A percentile compares a stretch with the other conserved stretches of the same genome.
These are phyloP conservation scores for Russula sp. DNA, from an alignment of 768 basidiomycete genomes.

Conservation along the genomic window DNA sequence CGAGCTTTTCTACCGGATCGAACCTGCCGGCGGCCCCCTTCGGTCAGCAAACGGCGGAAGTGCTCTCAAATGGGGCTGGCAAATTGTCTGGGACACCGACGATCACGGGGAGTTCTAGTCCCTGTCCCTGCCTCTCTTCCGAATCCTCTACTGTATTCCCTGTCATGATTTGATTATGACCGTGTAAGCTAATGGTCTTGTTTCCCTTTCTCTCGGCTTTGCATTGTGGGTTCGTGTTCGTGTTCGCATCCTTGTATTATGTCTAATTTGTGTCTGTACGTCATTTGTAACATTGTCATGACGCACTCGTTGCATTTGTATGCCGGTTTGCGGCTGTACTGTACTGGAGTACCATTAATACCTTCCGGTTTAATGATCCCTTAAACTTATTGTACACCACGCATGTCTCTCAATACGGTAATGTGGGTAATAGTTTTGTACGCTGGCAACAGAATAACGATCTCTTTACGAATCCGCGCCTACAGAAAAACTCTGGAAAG, in stretches of 20 bases:
- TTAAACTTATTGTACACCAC: conserved; percentile 10
- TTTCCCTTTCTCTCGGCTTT: conserved; percentile 7
- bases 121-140: not conserved
- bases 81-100: conserved; percentile 26
- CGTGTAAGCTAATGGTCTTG: not conserved
- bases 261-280: conserved; percentile 13
- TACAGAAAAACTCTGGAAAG: not conserved
- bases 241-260: conserved; percentile 11
- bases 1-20: conserved; percentile 25
- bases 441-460: conserved; percentile 3
- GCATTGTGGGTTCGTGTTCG: not conserved
- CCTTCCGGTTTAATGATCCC: conserved; percentile 11
- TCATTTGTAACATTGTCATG: conserved; percentile 17
- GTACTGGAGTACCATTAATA: conserved; percentile 6
- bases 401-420: conserved; percentile 2
- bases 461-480: conserved; percentile 6
- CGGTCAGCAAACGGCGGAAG: conserved; percentile 18
- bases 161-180: not conserved
- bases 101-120: conserved; percentile 8
- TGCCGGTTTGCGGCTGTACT: conserved; percentile 7
- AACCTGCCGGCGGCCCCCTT: conserved; percentile 11
- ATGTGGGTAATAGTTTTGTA: conserved; percentile 9
- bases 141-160: not conserved
- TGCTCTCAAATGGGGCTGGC: conserved; percentile 29
- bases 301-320: conserved; percentile 6